A percentile compares a stretch with the other conserved stretches of the same genome.
Evolutionary conservation across 2,329 filamentous ascomycete genomes (phyloP).

Genomic region (Alternaria postmessia): DNA sequence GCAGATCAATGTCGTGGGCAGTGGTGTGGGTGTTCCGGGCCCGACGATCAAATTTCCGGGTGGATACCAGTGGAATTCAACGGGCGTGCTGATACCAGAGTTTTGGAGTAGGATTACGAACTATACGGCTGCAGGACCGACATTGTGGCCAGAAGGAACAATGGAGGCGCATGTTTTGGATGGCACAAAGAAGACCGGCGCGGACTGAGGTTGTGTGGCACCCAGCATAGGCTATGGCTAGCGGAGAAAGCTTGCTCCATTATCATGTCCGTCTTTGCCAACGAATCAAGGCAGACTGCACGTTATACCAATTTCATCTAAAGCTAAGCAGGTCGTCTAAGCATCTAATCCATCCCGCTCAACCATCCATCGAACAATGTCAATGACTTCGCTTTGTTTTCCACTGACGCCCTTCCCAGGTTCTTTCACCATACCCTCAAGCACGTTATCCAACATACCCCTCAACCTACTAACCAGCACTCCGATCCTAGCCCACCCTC

Average conservation of each 20-base stretch:
- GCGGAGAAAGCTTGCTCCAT: neutral
- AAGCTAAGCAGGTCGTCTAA: neutral
- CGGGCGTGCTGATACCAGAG: slow-evolving; percentile 44
- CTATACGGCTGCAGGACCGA: slow-evolving; percentile 38
- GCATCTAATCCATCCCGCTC: slow-evolving; percentile 86
- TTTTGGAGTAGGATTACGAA: slow-evolving; percentile 24
- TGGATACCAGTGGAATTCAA: slow-evolving; percentile 41
- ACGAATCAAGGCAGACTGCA: too few species aligned
- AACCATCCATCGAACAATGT: slow-evolving; percentile 79
- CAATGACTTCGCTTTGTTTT: slow-evolving; percentile 70
- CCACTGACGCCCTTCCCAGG: slow-evolving; percentile 65
- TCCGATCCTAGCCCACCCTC: slow-evolving; percentile 94
- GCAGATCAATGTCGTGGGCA: slow-evolving; percentile 51
- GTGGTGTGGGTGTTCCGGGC: slow-evolving; percentile 36
- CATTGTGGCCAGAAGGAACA: slow-evolving; percentile 29
- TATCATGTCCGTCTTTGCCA: neutral
- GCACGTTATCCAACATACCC: slow-evolving; percentile 83
- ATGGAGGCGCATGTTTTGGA: slow-evolving; percentile 20
- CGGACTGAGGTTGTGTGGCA: slow-evolving; percentile 2
- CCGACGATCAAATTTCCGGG: slow-evolving; percentile 52
- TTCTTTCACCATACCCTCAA: slow-evolving; percentile 82
- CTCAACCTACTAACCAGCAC: slow-evolving; percentile 85
- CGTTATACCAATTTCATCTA: neutral
- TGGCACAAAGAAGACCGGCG: slow-evolving; percentile 15
- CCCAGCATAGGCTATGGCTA: neutral